Conservation (phyloP, 2,329 filamentous ascomycete species). For the Sarocladiaceae sp. region DNA sequence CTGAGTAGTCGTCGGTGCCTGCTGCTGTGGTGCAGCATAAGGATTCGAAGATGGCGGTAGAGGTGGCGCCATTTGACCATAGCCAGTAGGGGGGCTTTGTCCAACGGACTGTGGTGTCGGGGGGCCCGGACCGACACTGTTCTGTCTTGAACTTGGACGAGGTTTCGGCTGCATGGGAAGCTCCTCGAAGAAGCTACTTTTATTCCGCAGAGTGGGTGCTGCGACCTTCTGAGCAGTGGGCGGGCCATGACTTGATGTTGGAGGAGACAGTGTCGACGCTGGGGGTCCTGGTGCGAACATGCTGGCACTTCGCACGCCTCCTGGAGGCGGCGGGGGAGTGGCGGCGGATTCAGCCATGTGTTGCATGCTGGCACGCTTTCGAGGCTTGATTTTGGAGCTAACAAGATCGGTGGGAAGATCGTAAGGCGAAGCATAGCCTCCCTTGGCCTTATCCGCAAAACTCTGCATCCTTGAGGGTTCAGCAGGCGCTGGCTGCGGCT, state of each 20-base stretch:
- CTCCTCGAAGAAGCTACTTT: slow-evolving; percentile 70
- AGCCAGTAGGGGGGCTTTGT: slow-evolving; percentile 5
- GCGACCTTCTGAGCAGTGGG: slow-evolving; percentile 25
- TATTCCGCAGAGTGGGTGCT: slow-evolving; percentile 28
- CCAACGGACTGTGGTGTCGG: slow-evolving; percentile 12
- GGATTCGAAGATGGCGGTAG: slow-evolving; percentile 16
- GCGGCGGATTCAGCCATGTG: slow-evolving; percentile 35
- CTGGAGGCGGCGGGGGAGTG: slow-evolving; percentile 42
- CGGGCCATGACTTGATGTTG: slow-evolving; percentile 26
- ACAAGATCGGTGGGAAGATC: slow-evolving; percentile 84
- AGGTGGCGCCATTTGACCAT: slow-evolving; percentile 19
- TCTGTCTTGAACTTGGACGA: slow-evolving; percentile 53
- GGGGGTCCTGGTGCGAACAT: slow-evolving; percentile 32
- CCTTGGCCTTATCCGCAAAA: slow-evolving; percentile 85
- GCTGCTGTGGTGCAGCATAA: slow-evolving; percentile 17
- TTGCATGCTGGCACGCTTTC: slow-evolving; percentile 57
- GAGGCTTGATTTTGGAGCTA: slow-evolving; percentile 49
- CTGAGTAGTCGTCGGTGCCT: slow-evolving; percentile 14
- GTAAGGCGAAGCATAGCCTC: slow-evolving; percentile 89
- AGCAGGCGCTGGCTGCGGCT: slow-evolving; percentile 26
- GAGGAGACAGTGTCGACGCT: slow-evolving; percentile 15
- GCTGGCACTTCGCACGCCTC: slow-evolving; percentile 50
- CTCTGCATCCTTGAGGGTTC: slow-evolving; percentile 62
- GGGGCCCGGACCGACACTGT: slow-evolving; percentile 37
- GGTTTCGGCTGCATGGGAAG: slow-evolving; percentile 58